These are phyloP conservation scores for Boechera stricta DNA, from an alignment of 345 rosid species.

Conservation along the genomic window DNA sequence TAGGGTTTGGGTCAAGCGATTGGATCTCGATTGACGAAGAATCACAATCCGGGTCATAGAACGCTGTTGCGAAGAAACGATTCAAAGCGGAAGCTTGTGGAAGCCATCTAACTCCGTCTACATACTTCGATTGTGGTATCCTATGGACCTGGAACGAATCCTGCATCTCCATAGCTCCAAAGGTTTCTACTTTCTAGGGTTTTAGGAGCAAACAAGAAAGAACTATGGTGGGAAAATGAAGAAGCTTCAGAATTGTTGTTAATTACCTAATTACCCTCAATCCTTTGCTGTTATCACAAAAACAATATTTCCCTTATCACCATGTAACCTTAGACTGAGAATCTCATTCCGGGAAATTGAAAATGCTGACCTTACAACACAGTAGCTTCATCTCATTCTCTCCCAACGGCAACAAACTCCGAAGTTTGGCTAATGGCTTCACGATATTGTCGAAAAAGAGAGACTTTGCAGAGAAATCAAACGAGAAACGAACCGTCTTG, in stretches of 20 bases:
- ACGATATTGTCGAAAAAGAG: slow-evolving; percentile 48
- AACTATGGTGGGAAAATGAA: slow-evolving; percentile 30
- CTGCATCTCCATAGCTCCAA: slow-evolving; percentile 59
- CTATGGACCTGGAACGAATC: slow-evolving; percentile 54
- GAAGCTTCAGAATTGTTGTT: neutral
- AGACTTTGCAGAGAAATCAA: slow-evolving; percentile 45
- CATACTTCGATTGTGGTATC: slow-evolving; percentile 61
- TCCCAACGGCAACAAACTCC: neutral
- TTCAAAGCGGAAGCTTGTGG: slow-evolving; percentile 75
- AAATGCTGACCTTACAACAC: slow-evolving; percentile 48
- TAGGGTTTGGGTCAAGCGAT: slow-evolving; percentile 49
- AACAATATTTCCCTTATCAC: neutral
- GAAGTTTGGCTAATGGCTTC: slow-evolving; percentile 24
- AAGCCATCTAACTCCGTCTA: slow-evolving; percentile 87
- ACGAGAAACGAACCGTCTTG: slow-evolving; percentile 23
- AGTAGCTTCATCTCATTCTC: slow-evolving; percentile 35
- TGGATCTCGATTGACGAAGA: slow-evolving; percentile 64
- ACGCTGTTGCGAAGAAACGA: slow-evolving; percentile 58
- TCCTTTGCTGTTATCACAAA: neutral
- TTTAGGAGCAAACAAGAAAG: neutral
- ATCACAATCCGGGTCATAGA: slow-evolving; percentile 58
- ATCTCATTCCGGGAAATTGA: neutral
- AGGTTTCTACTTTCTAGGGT: slow-evolving; percentile 42
- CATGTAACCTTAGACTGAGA: neutral
- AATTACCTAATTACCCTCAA: slow-evolving; percentile 24